Evolutionary conservation across 2,329 filamentous ascomycete genomes (phyloP).

Genomic region (Shiraia sp.): DNA sequence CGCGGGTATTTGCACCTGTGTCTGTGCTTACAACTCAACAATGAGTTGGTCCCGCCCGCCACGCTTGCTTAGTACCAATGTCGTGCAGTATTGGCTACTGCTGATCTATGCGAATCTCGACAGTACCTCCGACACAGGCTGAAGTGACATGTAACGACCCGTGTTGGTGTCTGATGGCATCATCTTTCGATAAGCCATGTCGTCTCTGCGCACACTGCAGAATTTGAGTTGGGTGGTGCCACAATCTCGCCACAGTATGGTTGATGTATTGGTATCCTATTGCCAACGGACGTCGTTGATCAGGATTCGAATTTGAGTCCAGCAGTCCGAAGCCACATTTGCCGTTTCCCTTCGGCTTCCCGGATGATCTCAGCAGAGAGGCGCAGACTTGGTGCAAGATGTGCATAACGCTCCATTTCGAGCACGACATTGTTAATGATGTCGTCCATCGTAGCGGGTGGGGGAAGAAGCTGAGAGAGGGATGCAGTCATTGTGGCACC

Average conservation of each 20-base stretch:
- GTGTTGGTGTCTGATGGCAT: neutral
- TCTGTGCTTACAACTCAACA: constrained; percentile 14
- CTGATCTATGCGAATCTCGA: neutral
- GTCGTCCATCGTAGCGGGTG: constrained; percentile 64
- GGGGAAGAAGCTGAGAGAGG: constrained; percentile 66
- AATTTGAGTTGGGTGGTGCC: neutral
- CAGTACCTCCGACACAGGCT: neutral
- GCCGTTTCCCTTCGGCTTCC: constrained; percentile 72
- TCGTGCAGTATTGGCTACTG: constrained; percentile 4
- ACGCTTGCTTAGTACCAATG: constrained; percentile 9
- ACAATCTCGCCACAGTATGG: neutral
- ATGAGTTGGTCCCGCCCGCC: constrained; percentile 8
- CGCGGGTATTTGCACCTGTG: constrained; percentile 1
- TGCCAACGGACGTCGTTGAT: constrained; percentile 4
- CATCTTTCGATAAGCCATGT: neutral
- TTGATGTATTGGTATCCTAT: neutral
- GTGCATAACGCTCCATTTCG: constrained; percentile 74
- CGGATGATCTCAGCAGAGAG: constrained; percentile 80
- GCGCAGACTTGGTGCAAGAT: constrained; percentile 74
- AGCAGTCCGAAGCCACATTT: constrained; percentile 57
- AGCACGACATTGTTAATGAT: constrained; percentile 78
- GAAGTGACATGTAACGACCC: neutral
- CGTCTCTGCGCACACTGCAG: neutral
- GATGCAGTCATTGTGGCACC: constrained; percentile 79
- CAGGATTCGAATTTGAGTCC: constrained; percentile 45